A percentile compares a stretch with the other conserved stretches of the same genome.
Conservation (phyloP, 768 basidiomycete genomes). For the Royoungia palumana region DNA sequence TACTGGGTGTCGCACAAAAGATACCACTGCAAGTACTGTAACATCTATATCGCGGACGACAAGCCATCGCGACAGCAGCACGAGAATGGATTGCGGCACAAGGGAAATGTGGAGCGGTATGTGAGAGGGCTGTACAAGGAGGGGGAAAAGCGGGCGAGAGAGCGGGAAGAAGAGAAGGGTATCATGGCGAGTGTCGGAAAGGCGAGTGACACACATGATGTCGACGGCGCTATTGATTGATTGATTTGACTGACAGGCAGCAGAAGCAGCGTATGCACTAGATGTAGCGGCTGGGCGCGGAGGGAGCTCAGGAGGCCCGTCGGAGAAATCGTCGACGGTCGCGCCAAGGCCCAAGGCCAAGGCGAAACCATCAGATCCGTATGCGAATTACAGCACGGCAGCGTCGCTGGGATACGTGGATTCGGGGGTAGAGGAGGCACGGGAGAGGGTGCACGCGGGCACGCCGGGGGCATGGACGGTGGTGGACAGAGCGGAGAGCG, state of each 20-base stretch:
- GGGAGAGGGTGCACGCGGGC: slow-evolving; percentile 61
- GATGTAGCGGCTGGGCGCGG: slow-evolving; percentile 72
- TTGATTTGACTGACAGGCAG: slow-evolving; percentile 50
- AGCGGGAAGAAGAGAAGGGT: slow-evolving; percentile 77
- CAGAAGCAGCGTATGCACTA: slow-evolving; percentile 72
- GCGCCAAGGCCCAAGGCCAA: slow-evolving; percentile 35
- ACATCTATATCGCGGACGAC: slow-evolving; percentile 96
- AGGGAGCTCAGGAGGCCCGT: slow-evolving; percentile 12
- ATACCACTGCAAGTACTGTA: slow-evolving; percentile 97
- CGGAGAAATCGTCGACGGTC: slow-evolving; percentile 18
- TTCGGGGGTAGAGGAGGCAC: slow-evolving; percentile 69
- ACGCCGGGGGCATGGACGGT: slow-evolving; percentile 77
- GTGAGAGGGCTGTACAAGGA: slow-evolving; percentile 91
- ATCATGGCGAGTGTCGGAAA: slow-evolving; percentile 86
- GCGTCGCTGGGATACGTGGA: slow-evolving; percentile 78
- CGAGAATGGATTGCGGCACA: slow-evolving; percentile 90
- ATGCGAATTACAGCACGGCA: slow-evolving; percentile 85
- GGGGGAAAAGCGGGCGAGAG: slow-evolving; percentile 84
- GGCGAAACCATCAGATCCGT: slow-evolving; percentile 59
- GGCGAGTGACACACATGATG: slow-evolving; percentile 36
- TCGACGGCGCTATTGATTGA: neutral
- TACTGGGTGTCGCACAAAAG: slow-evolving; percentile 93
- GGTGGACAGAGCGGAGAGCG: slow-evolving; percentile 32
- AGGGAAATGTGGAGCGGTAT: slow-evolving; percentile 91
- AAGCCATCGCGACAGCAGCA: slow-evolving; percentile 87